Base-by-base conservation (phyloP, 257 asterid species). In the Penstemon eatonii region DNA sequence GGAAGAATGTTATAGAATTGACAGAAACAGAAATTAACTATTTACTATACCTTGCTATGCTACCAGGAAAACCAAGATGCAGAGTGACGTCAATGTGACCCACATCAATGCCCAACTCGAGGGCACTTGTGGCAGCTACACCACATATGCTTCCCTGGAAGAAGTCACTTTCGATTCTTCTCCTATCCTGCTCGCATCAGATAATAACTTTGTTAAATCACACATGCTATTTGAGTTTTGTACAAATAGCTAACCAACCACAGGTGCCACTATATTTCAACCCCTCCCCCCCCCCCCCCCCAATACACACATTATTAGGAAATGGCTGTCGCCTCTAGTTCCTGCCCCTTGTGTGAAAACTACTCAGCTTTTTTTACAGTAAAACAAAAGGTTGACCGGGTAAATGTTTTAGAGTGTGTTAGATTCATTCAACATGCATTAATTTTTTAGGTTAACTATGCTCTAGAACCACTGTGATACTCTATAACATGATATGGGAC, bases 61-160 rank as follows among this genome's bases (percentile, higher is more conserved):
- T 93, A 74, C 99, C 97, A 62, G 99, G 99, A 80, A 93, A 93
- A 5, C 99, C 99, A 72, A 93, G 90, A 83, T 93, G 99, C 75
- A 93, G 84, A 40, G 99, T 93, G 64, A 73, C 95, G 70, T 93
- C 99, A 77, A 93, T 85, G 75, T 90, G 92, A 66, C 97, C 99
- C 68, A 93, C 97, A 81, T 93, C 99, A 69, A 93, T 93, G 66
- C 97, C 99, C 80, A 93, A 76, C 85, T 93, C 99, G 66, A 93
- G 97, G 69, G 97, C 97, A 85, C 81, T 93, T 69, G 99, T 93
- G 77, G 96, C 99, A 76, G 95, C 96, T 72, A 93, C 70, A 63
- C 99, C 99, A 64, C 91, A 82, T 72, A 87, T 81, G 67, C 68
- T 76, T 50, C 99, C 99, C 67, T 65, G 78, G 79, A 90, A 90